Base-by-base conservation (phyloP, 78 protist genomes). In the Protostelium mycophagum region DNA sequence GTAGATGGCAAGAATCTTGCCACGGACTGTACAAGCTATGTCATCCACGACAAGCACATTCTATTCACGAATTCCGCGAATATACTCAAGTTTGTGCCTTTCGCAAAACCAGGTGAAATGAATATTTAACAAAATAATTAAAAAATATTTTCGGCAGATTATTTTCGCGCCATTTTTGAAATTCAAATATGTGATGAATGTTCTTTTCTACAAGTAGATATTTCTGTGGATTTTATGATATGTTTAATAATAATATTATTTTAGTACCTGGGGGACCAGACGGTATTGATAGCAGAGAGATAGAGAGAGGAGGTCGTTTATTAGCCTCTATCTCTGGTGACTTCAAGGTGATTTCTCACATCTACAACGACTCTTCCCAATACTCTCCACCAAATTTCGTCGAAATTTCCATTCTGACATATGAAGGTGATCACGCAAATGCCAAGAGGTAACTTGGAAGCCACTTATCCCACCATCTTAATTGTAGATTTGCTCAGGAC, bases 371-470 rank as follows among this genome's bases (percentile, higher is more conserved):
- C 63, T 34, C 88, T 36, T 85, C 51, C 31, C 10, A 39, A 85
- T 85, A 16, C 36, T 36, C 63, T 85, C 86, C 16, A 36, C 86
- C 35, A 85, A 85, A 36, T 16, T 10, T 35, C 37, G 83, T 87
- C 35, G 89, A 87, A 87, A 87, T 35, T 10, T 87, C 10, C 85
- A 51, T 16, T 37, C 83, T 37, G 35, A 37, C 34, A 29, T 37
- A 34, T 34, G 34, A 28, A 83, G 73, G 73, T 83, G 28, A 31
- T 83, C 1, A 1, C 34, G 34, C 86, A 95, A 91, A 95, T 95
- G 97, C 98, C 97, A 9, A 86, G 97, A 36, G 98, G 97, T 63
- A 96, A 95, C 34, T 88, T 96, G 29, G 97, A 96, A 83, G 90
- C 94, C 0, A 93, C 95, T 36, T 25, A 92, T 38, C 98, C 98